Evolutionary conservation across 768 basidiomycete species (phyloP), one percentile per base, ranked within the genome.

Genomic region (Austroboletus festivus): DNA sequence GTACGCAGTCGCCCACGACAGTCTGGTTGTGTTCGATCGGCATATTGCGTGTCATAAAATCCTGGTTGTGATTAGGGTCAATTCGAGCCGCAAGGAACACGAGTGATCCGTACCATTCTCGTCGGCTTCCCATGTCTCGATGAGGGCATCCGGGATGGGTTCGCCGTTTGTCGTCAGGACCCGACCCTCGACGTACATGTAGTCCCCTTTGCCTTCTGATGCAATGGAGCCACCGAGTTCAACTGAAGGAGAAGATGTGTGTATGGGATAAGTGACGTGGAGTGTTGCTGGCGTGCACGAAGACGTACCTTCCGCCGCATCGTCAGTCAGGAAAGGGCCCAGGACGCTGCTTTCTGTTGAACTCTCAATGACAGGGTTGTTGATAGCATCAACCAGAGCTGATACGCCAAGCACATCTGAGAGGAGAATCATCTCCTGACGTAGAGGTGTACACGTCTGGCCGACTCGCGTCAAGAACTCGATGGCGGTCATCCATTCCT

Each of bases 101-200:
- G 65, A 5, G 12, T 12, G 28, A 6, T 28, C 18, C 18, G 30
- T 1, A 58, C 86, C 86, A 42, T 74, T 50, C 0, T 73, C 73
- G 56, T 92, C 89, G 9, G 87, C 82, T 64, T 89, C 86, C 87
- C 86, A 90, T n/a, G 87, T 90, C 44, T 90, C 86, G 50, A 91
- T 86, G 38, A 76, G 57, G 0, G 86, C 87, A 43, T 72, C 72
- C 5, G 81, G 64, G 44, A 93, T 75, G 3, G 84, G 83, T n/a
- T 73, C 69, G 19, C 89, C 88, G 28, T 77, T 68, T 1, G 80
- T 82, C 15, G 62, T 63, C 24, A 80, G 58, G 2, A 93, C 76
- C 3, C 74, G 76, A 1, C 91, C 90, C 60, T 89, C 78, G 43
- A 93, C 85, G 55, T 77, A 90, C 78, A 93, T 72, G 62, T 90